Conservation (phyloP, 148 eudicot species). For the Rhododendron vialii region DNA sequence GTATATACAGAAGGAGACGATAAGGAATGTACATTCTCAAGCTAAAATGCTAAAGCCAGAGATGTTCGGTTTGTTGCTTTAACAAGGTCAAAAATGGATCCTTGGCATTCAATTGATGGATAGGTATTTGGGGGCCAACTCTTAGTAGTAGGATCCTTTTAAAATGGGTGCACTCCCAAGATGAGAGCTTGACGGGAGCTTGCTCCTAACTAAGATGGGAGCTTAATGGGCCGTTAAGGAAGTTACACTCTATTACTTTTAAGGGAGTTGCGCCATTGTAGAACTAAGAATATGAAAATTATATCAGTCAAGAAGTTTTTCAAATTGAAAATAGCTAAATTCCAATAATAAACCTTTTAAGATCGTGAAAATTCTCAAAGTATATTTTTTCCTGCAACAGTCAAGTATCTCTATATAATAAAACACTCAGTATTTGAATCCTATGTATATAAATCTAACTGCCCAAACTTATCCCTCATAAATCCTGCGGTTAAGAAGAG, state of each 20-base stretch:
- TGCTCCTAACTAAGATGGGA: background rate
- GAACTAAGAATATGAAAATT: background rate
- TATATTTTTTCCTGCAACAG: no score
- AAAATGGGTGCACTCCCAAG: background rate
- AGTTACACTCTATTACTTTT: background rate
- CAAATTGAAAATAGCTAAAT: no score
- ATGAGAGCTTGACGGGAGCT: background rate
- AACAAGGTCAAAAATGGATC: background rate
- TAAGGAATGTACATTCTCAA: background rate
- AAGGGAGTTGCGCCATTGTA: background rate
- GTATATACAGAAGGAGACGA: background rate
- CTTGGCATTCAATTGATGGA: background rate
- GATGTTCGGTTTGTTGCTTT: background rate
- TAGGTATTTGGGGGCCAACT: background rate
- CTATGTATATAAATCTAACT: no score
- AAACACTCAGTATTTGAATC: no score
- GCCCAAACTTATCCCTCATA: no score
- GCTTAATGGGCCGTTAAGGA: background rate
- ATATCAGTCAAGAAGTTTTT: background rate
- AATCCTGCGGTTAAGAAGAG: no score
- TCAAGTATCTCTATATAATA: no score
- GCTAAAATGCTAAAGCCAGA: background rate
- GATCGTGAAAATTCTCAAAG: no score
- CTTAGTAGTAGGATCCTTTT: background rate
- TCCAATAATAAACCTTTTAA: no score